A percentile compares a stretch with the other conserved stretches of the same genome.
Evolutionary conservation across 352 stramenopile species (phyloP).

Genomic region (Lagenidium sp.): DNA sequence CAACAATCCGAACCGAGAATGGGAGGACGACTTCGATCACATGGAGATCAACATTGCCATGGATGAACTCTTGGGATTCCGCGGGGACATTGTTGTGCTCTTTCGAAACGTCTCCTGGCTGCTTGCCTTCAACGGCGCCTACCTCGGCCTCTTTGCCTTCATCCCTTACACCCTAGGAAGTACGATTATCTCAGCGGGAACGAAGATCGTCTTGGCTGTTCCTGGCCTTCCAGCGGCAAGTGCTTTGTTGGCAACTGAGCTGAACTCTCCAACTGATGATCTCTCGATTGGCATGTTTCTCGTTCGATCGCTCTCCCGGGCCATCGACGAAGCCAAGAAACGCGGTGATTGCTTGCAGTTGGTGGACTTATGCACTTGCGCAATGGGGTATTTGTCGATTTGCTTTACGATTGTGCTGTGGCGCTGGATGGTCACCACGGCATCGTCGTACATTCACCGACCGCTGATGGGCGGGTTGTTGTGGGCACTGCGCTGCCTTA

Average conservation of each 20-base stretch:
- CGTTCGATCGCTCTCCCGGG: conserved; percentile 40
- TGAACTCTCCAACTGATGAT: conserved; percentile 10
- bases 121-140: conserved; percentile 95
- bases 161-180: conserved; percentile 93
- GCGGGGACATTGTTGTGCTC: conserved; percentile 89
- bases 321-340: conserved; percentile 44
- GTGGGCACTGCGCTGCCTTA: conserved; percentile 73
- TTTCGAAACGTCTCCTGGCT: conserved; percentile 97
- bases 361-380: conserved; percentile 77
- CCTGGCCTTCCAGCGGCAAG: conserved; percentile 21
- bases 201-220: conserved; percentile 46
- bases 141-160: conserved; percentile 95
- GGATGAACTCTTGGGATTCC: conserved; percentile 95
- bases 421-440: conserved; percentile 77
- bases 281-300: conserved; percentile 27
- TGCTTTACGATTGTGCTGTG: conserved; percentile 80
- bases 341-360: conserved; percentile 76
- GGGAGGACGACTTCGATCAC: conserved; percentile 87
- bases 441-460: conserved; percentile 77
- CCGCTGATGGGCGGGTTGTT: conserved; percentile 72
- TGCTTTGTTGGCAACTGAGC: conserved; percentile 12
- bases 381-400: conserved; percentile 73
- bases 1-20: conserved; percentile 44
- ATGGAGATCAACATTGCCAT: conserved; percentile 95
- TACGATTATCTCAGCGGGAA: conserved; percentile 72